Base-by-base conservation (phyloP, 2,329 filamentous ascomycete genomes). In the Epichloe scottii region DNA sequence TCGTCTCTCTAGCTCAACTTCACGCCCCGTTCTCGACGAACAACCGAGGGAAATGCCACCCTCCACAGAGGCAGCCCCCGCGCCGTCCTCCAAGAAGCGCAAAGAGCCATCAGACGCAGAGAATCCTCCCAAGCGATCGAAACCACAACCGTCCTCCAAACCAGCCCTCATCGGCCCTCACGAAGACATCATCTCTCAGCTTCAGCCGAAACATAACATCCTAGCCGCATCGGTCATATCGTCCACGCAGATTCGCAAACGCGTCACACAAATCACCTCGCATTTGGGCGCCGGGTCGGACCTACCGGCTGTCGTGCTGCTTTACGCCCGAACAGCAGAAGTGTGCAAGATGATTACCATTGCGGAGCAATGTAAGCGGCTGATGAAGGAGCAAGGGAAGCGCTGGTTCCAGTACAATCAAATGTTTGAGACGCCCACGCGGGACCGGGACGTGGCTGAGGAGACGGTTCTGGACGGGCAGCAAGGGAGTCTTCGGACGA, bases 291-390 rank as follows among this genome's bases (percentile, higher is more conserved):
- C 59, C 2, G 50, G 57, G 15, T 19, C 54, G n/a, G 56, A 57
- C 4, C 53, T 52, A 23, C 57, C 60, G 45, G 63, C 65, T 10
- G 59, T 72, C 14, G 70, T 70, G n/a, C 62, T 81, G 39, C 63
- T 81, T 17, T 71, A 78, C 58, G 74, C 76, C 34, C 72, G 73
- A 19, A 68, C 74, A 0, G 54, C 63, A 10, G 74, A 79, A 3
- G 73, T 78, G 2, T 73, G 72, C 64, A 89, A 89, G 64, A 70
- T 87, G 59, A 77, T 87, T 58, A 83, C 78, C 4, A 75, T 88
- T 44, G 74, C 75, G 43, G 85, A 89, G 64, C 81, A 85, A 38
- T 74, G 73, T 51, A 84, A 84, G 63, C 68, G 76, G 39, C 68
- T 79, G 45, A 65, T 85, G 49, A 67, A 60, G 34, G 70, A 72